phyloP scores from a whole-genome alignment of 1,284 basidiomycete genomes.

The Earliella scabrosa region DNA sequence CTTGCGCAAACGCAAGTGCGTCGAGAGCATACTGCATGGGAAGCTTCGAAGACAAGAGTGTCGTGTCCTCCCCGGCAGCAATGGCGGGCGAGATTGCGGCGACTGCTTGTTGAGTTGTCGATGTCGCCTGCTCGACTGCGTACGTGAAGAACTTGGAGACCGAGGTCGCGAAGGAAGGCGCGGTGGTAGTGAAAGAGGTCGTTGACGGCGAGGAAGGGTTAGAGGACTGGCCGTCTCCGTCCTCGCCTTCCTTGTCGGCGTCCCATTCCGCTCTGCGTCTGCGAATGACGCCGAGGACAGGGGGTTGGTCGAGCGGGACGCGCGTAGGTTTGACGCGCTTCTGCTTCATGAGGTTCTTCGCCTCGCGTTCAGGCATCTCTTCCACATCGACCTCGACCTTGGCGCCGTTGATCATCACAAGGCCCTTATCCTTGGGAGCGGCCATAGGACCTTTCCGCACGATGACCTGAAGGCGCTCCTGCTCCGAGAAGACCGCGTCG shows the following conservation, averaged over 20 bases:
- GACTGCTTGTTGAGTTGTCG: constrained; percentile 73
- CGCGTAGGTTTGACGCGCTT: constrained; percentile 89
- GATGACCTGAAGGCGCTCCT: constrained; percentile 76
- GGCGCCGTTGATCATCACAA: constrained; percentile 90
- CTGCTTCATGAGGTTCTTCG: constrained; percentile 80
- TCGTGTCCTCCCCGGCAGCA: constrained; percentile 42
- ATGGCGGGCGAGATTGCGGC: constrained; percentile 68
- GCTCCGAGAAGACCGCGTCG: constrained; percentile 75
- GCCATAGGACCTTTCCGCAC: constrained; percentile 73
- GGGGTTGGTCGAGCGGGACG: constrained; percentile 91
- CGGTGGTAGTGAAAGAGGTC: constrained; percentile 43
- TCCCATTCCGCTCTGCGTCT: constrained; percentile 71
- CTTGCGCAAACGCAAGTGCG: constrained; percentile 78
- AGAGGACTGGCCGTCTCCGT: constrained; percentile 30
- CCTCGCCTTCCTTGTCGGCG: constrained; percentile 33
- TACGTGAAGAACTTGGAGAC: constrained; percentile 73
- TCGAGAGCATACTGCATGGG: constrained; percentile 83
- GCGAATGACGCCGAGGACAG: constrained; percentile 76
- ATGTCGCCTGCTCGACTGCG: constrained; percentile 74
- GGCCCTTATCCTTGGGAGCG: constrained; percentile 71
- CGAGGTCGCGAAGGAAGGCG: constrained; percentile 71
- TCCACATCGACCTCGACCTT: constrained; percentile 89
- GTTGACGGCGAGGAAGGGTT: constrained; percentile 22
- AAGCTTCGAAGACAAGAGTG: constrained; percentile 56
- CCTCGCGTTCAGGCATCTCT: constrained; percentile 88